Conservation (phyloP, 768 basidiomycete genomes). For the Pleurotus giganteus region DNA sequence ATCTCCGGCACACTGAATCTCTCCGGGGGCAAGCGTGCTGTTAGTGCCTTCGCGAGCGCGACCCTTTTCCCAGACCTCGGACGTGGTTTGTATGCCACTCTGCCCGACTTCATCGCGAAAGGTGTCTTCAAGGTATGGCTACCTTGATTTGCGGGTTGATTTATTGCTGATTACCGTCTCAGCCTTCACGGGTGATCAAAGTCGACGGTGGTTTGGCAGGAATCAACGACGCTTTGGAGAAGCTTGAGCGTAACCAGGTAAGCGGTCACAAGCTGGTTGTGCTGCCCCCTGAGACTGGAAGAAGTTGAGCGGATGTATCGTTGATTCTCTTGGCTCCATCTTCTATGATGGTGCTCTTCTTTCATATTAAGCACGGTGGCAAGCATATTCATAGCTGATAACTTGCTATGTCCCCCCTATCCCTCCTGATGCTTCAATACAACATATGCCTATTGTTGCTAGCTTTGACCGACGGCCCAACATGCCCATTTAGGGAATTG, state of each 20-base stretch:
- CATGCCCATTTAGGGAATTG: no score
- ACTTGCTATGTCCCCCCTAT: no score
- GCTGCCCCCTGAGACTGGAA: conserved; percentile 38
- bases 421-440: no score
- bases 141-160: background rate
- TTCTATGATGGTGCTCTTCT: no score
- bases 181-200: conserved; percentile 44
- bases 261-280: conserved; percentile 44
- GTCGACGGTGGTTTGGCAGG: conserved; percentile 40
- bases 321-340: no score
- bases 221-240: conserved; percentile 38
- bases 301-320: background rate
- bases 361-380: no score
- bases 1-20: background rate
- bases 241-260: conserved; percentile 37
- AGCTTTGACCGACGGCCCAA: no score
- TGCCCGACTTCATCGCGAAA: conserved; percentile 27
- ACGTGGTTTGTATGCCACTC: conserved; percentile 19
- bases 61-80: conserved; percentile 20
- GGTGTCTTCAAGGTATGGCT: conserved; percentile 31
- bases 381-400: no score
- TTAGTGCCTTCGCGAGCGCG: conserved; percentile 18
- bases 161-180: no score
- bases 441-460: no score
- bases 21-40: conserved; percentile 27